Percentiles rank a stretch among this genome's conserved stretches.
phyloP scores from a whole-genome alignment of 2,329 filamentous ascomycete genomes.

The Talaromyces sp. region DNA sequence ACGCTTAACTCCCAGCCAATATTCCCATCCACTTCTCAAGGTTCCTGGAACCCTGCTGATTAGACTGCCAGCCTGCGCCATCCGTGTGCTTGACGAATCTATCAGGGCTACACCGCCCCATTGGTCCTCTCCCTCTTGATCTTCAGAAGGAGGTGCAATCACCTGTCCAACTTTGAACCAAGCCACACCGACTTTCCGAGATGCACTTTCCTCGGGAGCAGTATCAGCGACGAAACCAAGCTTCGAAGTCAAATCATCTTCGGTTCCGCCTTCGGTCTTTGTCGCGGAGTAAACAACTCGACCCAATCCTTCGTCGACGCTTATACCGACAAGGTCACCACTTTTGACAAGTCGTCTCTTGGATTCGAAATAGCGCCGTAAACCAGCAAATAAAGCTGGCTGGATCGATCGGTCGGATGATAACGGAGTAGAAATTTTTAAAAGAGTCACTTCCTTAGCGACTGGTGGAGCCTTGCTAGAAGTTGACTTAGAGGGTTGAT shows the following conservation, averaged over 20 bases:
- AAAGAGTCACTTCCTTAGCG: slow-evolving; percentile 76
- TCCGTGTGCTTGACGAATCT: slow-evolving; percentile 79
- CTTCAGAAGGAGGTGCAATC: slow-evolving; percentile 41
- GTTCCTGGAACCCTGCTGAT: slow-evolving; percentile 75
- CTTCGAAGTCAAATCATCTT: slow-evolving; percentile 63
- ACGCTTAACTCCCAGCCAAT: slow-evolving; percentile 77
- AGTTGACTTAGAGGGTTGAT: slow-evolving; percentile 43
- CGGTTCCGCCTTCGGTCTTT: slow-evolving; percentile 57
- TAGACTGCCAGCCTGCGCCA: slow-evolving; percentile 87
- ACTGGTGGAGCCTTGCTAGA: slow-evolving; percentile 52
- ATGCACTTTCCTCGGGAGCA: slow-evolving; percentile 23
- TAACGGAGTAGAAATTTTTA: slow-evolving; percentile 83
- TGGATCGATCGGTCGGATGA: slow-evolving; percentile 83
- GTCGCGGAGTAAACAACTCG: slow-evolving; percentile 72
- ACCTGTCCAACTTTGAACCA: slow-evolving; percentile 92
- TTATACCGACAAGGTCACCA: slow-evolving; percentile 84
- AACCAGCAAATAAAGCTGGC: slow-evolving; percentile 75
- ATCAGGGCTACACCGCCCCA: slow-evolving; percentile 88
- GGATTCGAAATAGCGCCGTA: slow-evolving; percentile 85
- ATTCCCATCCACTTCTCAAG: slow-evolving; percentile 77
- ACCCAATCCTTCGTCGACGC: slow-evolving; percentile 81
- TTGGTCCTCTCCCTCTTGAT: slow-evolving; percentile 61
- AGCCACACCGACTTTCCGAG: slow-evolving; percentile 62
- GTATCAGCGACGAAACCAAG: slow-evolving; percentile 33
- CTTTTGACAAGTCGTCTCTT: slow-evolving; percentile 78